phyloP scores from a whole-genome alignment of 2,329 filamentous ascomycete species.

The Colletotrichum lentis region DNA sequence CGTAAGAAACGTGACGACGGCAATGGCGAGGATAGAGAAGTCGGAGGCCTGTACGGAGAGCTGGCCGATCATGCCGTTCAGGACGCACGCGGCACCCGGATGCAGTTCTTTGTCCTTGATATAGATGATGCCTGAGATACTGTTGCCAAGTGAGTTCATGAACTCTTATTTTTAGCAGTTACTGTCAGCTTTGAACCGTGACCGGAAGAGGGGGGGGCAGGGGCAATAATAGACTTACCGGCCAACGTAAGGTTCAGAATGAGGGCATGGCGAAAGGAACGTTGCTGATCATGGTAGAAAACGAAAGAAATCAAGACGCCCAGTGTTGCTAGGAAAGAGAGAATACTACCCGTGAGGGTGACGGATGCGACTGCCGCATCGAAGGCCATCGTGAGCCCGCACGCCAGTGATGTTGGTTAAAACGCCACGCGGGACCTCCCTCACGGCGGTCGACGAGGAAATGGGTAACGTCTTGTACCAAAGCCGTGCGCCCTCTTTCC shows the following conservation, averaged over 20 bases:
- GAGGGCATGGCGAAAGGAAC: constrained; percentile 41
- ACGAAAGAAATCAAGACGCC: constrained; percentile 32
- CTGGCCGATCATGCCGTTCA: constrained; percentile 57
- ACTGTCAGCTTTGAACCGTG: not conserved
- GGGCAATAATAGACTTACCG: constrained; percentile 39
- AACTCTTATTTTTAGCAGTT: constrained; percentile 44
- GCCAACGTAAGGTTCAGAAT: constrained; percentile 41
- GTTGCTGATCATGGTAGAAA: constrained; percentile 39
- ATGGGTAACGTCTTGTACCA: constrained; percentile 36
- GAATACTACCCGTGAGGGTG: constrained; percentile 35
- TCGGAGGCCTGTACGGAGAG: constrained; percentile 55
- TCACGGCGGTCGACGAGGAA: constrained; percentile 13
- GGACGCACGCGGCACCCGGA: constrained; percentile 47
- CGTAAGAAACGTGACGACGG: constrained; percentile 53
- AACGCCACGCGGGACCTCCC: constrained; percentile 21
- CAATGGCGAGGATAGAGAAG: constrained; percentile 56
- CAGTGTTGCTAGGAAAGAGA: constrained; percentile 31
- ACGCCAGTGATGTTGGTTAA: constrained; percentile 30
- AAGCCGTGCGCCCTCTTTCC: constrained; percentile 12
- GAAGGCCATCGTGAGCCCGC: constrained; percentile 37
- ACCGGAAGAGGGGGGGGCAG: too few species aligned
- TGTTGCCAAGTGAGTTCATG: constrained; percentile 54
- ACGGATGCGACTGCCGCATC: constrained; percentile 33
- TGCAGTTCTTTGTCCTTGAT: constrained; percentile 43
- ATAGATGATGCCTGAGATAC: constrained; percentile 51